Evolutionary conservation across 1,284 basidiomycete species (phyloP).

Genomic region (Trametes sp.): DNA sequence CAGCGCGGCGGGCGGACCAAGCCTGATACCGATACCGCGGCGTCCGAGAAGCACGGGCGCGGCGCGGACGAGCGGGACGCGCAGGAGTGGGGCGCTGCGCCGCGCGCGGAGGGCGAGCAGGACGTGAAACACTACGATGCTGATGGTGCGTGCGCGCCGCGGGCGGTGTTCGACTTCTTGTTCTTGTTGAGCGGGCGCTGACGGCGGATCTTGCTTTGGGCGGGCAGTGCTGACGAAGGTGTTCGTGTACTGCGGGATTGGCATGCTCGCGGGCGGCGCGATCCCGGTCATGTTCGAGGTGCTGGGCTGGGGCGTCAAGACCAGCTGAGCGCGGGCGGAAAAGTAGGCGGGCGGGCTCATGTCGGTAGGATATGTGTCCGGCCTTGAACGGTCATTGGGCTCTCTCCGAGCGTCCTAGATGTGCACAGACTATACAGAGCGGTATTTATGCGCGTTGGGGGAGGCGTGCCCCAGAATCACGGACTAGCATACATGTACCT

Average conservation of each 20-base stretch:
- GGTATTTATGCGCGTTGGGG: background rate
- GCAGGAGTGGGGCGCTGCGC: conserved; percentile 35
- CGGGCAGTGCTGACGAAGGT: conserved; percentile 91
- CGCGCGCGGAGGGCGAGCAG: conserved; percentile 38
- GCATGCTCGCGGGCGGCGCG: conserved; percentile 65
- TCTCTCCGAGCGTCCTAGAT: background rate
- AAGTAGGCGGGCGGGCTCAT: background rate
- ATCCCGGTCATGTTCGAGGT: conserved; percentile 75
- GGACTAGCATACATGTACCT: background rate
- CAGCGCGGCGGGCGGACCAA: conserved; percentile 29
- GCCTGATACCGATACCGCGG: too few species aligned
- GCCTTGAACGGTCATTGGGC: background rate
- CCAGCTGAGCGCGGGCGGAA: conserved; percentile 18
- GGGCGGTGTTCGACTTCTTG: background rate
- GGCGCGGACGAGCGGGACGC: conserved; percentile 43
- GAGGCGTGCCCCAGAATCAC: background rate
- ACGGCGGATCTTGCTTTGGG: background rate
- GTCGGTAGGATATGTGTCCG: background rate
- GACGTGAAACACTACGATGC: conserved; percentile 82
- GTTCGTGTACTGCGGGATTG: conserved; percentile 90
- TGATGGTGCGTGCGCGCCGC: conserved; percentile 65
- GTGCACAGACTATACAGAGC: background rate
- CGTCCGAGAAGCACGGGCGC: too few species aligned
- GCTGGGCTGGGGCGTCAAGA: conserved; percentile 68
- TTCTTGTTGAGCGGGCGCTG: conserved; percentile 11